Base-by-base conservation (phyloP, 495 filamentous ascomycete genomes). In the Penicillium odoratum region DNA sequence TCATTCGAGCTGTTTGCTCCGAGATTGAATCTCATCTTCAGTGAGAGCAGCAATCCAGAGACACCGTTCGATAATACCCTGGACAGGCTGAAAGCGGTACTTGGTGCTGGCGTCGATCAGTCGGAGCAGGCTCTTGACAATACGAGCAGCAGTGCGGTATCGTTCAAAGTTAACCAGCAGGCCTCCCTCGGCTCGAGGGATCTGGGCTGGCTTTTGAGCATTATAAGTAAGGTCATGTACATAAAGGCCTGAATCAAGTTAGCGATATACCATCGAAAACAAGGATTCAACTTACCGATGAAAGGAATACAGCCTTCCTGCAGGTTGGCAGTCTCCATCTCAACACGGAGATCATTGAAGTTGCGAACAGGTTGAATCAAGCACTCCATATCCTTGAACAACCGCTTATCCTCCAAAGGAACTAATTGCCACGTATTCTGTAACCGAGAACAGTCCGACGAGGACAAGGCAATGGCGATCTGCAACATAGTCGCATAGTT, bases 401-500 rank as follows among this genome's bases (percentile, higher is more conserved):
- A 85, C 51, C 85, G 78, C 56, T 83, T 77, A 61, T 98, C 93
- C 7, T 77, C 76, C 7, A 73, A 62, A 13, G 92, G 85, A 28
- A 99, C 84, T 55, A 91, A 76, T 4, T 80, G 74, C 95, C 95
- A 99, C 0, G 95, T 98, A 55, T 78, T 83, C 31, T 80, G 77
- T 31, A 99, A 80, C 40, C 93, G 82, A 25, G 86, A 74, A 53
- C 92, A 83, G 61, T 97, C 92, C 40, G 88, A 86, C 4, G 88
- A 93, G 26, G 92, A 88, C 33, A 99, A 78, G 1, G 95, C 95
- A 58, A 97, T 89, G 3, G 92, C 89, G 63, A 99, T 84, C 69
- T 99, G 95, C 34, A 90, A 88, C 90, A 97, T 91, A 10, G 95
- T 97, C 18, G 95, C 94, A 69, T 92, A 99, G 68, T 99, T 99